These are phyloP conservation scores for Madurella mycetomatis DNA, from an alignment of 2,329 filamentous ascomycete genomes.

Conservation along the genomic window DNA sequence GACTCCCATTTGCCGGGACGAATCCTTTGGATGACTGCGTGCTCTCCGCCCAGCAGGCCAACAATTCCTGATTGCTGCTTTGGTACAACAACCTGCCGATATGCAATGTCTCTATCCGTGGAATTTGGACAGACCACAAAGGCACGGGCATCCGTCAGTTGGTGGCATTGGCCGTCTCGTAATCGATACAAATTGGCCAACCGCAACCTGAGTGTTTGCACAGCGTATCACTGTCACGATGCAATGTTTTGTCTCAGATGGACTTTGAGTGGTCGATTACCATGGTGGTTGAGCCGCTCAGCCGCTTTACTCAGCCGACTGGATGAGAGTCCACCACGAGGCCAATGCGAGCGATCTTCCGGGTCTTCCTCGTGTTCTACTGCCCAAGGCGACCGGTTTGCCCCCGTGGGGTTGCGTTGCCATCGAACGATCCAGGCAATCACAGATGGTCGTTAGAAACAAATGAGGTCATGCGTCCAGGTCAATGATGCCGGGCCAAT, in stretches of 20 bases:
- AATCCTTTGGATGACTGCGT: neutral
- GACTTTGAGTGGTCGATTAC: conserved; percentile 4
- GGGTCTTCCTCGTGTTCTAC: neutral
- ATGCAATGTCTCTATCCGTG: too few relatives aligned
- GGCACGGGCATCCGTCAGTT: too few relatives aligned
- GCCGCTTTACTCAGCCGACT: conserved; percentile 13
- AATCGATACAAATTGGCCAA: neutral
- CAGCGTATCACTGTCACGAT: neutral
- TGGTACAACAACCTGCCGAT: too few relatives aligned
- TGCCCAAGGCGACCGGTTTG: neutral
- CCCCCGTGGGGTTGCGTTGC: conserved; percentile 2
- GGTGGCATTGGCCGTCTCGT: neutral
- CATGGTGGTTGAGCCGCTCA: conserved; percentile 11
- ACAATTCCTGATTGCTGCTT: too few relatives aligned
- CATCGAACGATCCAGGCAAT: neutral
- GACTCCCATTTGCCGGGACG: neutral
- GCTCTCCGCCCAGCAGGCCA: neutral
- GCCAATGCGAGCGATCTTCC: conserved; percentile 7
- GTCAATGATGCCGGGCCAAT: neutral
- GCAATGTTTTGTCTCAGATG: neutral
- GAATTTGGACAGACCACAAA: too few relatives aligned
- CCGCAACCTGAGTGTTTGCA: neutral
- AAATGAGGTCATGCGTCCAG: too few relatives aligned
- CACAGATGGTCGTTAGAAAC: neutral
- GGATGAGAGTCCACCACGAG: conserved; percentile 17